Evolutionary conservation across 257 asterid species (phyloP).

Genomic region (Striga asiatica): DNA sequence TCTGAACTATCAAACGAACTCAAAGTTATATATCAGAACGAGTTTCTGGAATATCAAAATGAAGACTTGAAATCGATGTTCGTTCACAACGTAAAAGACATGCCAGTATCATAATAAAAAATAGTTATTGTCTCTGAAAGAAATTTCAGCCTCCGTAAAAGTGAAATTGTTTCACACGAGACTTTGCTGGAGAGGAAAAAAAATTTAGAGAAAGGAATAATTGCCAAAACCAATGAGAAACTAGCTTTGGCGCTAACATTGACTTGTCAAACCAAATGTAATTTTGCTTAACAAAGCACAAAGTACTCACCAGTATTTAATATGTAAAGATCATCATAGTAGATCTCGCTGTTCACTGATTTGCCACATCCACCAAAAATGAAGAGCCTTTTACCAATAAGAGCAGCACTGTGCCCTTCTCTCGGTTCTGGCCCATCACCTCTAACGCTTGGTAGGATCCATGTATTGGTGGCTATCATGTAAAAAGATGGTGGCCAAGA

Average conservation of each 20-base stretch:
- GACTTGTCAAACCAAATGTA: conserved; percentile 2
- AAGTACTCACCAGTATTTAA: conserved; percentile 60
- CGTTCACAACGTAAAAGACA: not conserved
- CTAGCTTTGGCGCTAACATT: not conserved
- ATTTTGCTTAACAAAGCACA: not conserved
- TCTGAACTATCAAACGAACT: no score
- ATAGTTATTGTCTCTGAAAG: not conserved
- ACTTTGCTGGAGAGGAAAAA: no score
- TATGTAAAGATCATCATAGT: conserved; percentile 86
- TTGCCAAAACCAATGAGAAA: not conserved
- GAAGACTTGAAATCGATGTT: not conserved
- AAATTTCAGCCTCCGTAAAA: conserved; percentile 1
- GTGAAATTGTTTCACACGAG: no score
- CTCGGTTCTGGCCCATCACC: conserved; percentile 91
- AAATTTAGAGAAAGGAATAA: conserved; percentile 2
- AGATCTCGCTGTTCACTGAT: conserved; percentile 50
- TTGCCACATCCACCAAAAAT: conserved; percentile 96
- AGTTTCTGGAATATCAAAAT: conserved; percentile 9
- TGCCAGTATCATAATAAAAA: conserved; percentile 1
- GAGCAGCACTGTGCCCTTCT: conserved; percentile 97
- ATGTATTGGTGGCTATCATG: conserved; percentile 60
- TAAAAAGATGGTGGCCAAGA: conserved; percentile 6
- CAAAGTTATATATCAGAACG: not conserved
- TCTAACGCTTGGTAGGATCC: conserved; percentile 74
- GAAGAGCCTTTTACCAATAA: conserved; percentile 80